Percentiles rank a stretch among this genome's conserved stretches.
Conservation (phyloP, 2,329 filamentous ascomycete genomes). For the Colletotrichum destructivum region DNA sequence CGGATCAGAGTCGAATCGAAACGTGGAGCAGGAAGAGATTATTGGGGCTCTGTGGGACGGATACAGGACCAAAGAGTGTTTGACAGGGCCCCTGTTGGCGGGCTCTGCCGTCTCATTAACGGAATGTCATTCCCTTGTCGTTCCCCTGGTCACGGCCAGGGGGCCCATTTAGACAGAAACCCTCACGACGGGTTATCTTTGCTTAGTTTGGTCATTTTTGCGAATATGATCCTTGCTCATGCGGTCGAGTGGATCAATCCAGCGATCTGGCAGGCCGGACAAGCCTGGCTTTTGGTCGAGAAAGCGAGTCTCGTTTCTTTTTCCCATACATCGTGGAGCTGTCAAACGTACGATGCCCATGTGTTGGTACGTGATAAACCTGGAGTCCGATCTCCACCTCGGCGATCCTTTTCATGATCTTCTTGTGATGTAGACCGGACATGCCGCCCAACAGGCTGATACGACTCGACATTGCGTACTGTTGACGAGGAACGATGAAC, state of each 20-base stretch:
- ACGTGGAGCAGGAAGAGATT: slow-evolving; percentile 29
- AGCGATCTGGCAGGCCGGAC: slow-evolving; percentile 41
- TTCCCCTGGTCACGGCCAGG: slow-evolving; percentile 22
- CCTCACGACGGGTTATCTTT: slow-evolving; percentile 39
- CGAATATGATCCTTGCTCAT: slow-evolving; percentile 36
- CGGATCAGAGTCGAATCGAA: slow-evolving; percentile 40
- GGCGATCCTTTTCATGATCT: slow-evolving; percentile 27
- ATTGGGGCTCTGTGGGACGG: slow-evolving; percentile 18
- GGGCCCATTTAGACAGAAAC: slow-evolving; percentile 37
- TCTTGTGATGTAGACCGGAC: slow-evolving; percentile 23
- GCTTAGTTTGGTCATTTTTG: slow-evolving; percentile 40
- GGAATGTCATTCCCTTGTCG: slow-evolving; percentile 22
- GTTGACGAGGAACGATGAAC: background rate
- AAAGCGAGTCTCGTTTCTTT: slow-evolving; percentile 40
- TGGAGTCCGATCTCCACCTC: slow-evolving; percentile 27
- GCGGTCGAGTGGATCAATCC: slow-evolving; percentile 35
- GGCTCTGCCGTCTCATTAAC: slow-evolving; percentile 43
- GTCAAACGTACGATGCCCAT: slow-evolving; percentile 41
- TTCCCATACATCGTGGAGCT: slow-evolving; percentile 34
- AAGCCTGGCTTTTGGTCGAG: slow-evolving; percentile 39
- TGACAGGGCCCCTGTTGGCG: slow-evolving; percentile 37
- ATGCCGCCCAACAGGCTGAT: slow-evolving; percentile 31
- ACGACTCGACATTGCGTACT: slow-evolving; percentile 10
- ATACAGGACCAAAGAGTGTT: slow-evolving; percentile 22
- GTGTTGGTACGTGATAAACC: slow-evolving; percentile 30